Base-by-base conservation (phyloP, 805 yeast genomes). In the Lipomyces sp. region DNA sequence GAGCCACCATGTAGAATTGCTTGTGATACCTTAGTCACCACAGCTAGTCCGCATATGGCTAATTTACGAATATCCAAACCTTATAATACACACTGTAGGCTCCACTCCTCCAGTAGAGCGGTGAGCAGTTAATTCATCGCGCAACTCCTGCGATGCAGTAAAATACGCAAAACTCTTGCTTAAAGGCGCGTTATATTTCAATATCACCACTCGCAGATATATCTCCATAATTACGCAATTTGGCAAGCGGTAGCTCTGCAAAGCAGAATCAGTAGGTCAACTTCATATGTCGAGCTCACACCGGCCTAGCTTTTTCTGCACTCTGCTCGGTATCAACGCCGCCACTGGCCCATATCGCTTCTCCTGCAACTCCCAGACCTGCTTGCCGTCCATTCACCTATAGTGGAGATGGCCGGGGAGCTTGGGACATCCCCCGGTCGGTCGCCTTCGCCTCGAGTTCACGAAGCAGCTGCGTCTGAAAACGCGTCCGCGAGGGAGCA, bases 331-430 rank as follows among this genome's bases (percentile, higher is more conserved):
- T 15, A 15, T 8, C 4, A 42, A 24, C 24, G 24, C 48, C 2
- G 39, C 39, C 48, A 3, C n/a, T 15, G 48, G n/a, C 48, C 48
- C 2, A 6, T 42, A 42, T n/a, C 7, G n/a, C 18, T 42, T 15
- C 48, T 42, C 24, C 5, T 13, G 4, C 48, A 5, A 6, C 18
- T 42, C 48, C n/a, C 48, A 18, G n/a, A 42, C 10, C 18, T 42
- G 48, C 48, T 42, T 42, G 48, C 24, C 24, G n/a, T 15, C 48
- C 18, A n/a, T 18, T 6, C 18, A 18, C 48, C 15, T 42, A 42
- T n/a, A 42, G 48, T 42, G 48, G 48, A 42, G 48, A 42, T 42
- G 48, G 48, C 48, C 18, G 48, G n/a, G 48, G 6, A 42, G 48
- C 24, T 15, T 42, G 48, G 24, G 48, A 42, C 48, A 4, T 42